Conservation (phyloP, 202 grass and related monocot species). For the Setaria italica region DNA sequence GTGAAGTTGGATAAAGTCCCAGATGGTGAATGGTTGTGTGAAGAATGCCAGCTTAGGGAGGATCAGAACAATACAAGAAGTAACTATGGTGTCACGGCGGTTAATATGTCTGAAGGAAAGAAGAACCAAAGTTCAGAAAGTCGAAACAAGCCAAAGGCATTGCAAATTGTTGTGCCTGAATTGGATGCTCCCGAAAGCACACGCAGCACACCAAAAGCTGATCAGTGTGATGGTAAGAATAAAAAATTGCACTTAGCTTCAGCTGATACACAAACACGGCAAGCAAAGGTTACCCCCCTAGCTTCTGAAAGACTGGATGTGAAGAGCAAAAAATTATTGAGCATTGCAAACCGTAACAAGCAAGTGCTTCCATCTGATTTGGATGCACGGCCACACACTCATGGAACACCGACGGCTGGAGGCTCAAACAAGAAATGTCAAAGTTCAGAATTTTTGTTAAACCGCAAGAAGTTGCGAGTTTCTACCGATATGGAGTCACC, state of each 20-base stretch:
- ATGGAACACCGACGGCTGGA: slow-evolving; percentile 34
- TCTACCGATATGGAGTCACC: slow-evolving; percentile 54
- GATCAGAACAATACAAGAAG: slow-evolving; percentile 52
- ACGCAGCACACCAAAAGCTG: slow-evolving; percentile 40
- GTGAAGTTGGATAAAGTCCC: slow-evolving; percentile 88
- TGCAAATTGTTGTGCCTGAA: slow-evolving; percentile 45
- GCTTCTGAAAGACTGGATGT: slow-evolving; percentile 43
- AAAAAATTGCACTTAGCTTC: slow-evolving; percentile 41
- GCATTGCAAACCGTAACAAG: slow-evolving; percentile 43
- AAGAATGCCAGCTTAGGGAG: slow-evolving; percentile 90
- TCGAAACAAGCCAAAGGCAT: slow-evolving; percentile 41
- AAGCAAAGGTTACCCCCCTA: slow-evolving; percentile 34
- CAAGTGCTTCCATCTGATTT: slow-evolving; percentile 45
- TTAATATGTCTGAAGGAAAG: slow-evolving; percentile 45
- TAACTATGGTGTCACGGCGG: neutral
- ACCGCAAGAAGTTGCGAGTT: slow-evolving; percentile 62
- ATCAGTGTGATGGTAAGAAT: slow-evolving; percentile 45
- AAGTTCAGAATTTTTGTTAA: slow-evolving; percentile 49
- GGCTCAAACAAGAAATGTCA: slow-evolving; percentile 47
- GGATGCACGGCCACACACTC: slow-evolving; percentile 29
- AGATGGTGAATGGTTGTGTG: slow-evolving; percentile 94
- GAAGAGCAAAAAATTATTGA: slow-evolving; percentile 46
- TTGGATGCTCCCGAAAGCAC: slow-evolving; percentile 36
- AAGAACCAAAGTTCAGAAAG: slow-evolving; percentile 57
- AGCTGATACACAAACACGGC: slow-evolving; percentile 36